A percentile compares a stretch with the other conserved stretches of the same genome.
These are phyloP conservation scores for Botrytis squamosa DNA, from an alignment of 2,329 filamentous ascomycete genomes.

Conservation along the genomic window DNA sequence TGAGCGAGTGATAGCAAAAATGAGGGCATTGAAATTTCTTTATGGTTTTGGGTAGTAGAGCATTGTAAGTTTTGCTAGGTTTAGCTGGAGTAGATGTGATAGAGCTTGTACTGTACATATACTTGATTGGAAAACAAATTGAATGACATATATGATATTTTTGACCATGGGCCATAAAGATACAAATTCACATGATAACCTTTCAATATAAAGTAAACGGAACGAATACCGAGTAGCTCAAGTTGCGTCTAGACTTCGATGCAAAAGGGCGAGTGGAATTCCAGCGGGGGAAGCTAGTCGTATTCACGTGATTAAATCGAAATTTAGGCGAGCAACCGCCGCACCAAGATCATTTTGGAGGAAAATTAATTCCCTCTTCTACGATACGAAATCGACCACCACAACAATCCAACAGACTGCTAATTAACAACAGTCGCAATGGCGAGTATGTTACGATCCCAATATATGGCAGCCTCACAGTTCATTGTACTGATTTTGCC, in stretches of 20 bases:
- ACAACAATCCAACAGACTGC: conserved; percentile 21
- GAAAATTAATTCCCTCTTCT: conserved; percentile 4
- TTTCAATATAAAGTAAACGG: not conserved
- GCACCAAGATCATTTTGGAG: not conserved
- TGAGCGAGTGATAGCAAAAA: conserved; percentile 5
- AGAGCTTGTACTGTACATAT: conserved; percentile 21
- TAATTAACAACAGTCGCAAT: conserved; percentile 22
- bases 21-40: conserved; percentile 18
- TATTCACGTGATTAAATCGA: not conserved
- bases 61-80: not conserved
- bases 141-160: not conserved
- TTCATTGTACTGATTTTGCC: conserved; percentile 9
- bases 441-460: conserved; percentile 19
- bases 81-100: conserved; percentile 9
- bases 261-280: not conserved
- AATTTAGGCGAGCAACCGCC: conserved; percentile 13
- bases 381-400: conserved; percentile 7
- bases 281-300: not conserved
- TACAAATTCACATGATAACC: not conserved
- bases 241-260: not conserved
- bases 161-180: not conserved
- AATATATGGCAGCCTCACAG: not conserved
- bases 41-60: not conserved
- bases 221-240: not conserved
- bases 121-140: conserved; percentile 3